These are phyloP conservation scores for Lichtheimia ornata DNA, from an alignment of 371 early-diverging fungal genomes.

Conservation along the genomic window DNA sequence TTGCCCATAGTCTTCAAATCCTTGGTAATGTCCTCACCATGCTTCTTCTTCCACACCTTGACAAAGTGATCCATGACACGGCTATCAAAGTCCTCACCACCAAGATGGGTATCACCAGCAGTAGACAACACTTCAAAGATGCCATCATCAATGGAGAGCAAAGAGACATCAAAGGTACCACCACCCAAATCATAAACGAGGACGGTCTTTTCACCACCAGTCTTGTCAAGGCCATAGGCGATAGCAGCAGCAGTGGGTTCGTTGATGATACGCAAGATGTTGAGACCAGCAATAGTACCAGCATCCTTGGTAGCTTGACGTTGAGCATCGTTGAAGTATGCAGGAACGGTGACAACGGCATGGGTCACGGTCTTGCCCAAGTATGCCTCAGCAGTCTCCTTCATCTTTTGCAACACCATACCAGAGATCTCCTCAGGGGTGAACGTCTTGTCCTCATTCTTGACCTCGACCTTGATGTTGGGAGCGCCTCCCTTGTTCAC, in stretches of 20 bases:
- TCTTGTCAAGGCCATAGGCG: slow-evolving; percentile 86
- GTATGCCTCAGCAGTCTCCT: slow-evolving; percentile 96
- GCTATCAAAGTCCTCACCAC: slow-evolving; percentile 96
- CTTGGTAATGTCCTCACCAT: slow-evolving; percentile 67
- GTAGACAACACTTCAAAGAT: slow-evolving; percentile 87
- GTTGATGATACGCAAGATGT: slow-evolving; percentile 84
- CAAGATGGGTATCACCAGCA: slow-evolving; percentile 92
- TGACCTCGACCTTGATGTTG: slow-evolving; percentile 79
- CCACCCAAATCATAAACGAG: slow-evolving; percentile 96
- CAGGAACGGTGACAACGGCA: slow-evolving; percentile 91
- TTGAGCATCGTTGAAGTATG: slow-evolving; percentile 90
- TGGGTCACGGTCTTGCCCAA: slow-evolving; percentile 84
- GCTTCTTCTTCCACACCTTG: slow-evolving; percentile 75
- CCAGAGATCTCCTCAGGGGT: slow-evolving; percentile 97
- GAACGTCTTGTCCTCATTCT: slow-evolving; percentile 89
- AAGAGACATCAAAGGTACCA: slow-evolving; percentile 95
- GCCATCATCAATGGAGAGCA: slow-evolving; percentile 86
- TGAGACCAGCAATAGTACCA: slow-evolving; percentile 77
- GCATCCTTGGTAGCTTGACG: slow-evolving; percentile 86
- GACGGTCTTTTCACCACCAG: slow-evolving; percentile 67
- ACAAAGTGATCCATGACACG: slow-evolving; percentile 80
- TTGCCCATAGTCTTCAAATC: slow-evolving; percentile 83
- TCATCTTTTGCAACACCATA: slow-evolving; percentile 97
- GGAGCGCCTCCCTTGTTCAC: slow-evolving; percentile 83
- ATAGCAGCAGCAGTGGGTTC: slow-evolving; percentile 97